These are phyloP conservation scores for Endocarpon pusillum DNA, from an alignment of 495 filamentous ascomycete species.

Conservation along the genomic window DNA sequence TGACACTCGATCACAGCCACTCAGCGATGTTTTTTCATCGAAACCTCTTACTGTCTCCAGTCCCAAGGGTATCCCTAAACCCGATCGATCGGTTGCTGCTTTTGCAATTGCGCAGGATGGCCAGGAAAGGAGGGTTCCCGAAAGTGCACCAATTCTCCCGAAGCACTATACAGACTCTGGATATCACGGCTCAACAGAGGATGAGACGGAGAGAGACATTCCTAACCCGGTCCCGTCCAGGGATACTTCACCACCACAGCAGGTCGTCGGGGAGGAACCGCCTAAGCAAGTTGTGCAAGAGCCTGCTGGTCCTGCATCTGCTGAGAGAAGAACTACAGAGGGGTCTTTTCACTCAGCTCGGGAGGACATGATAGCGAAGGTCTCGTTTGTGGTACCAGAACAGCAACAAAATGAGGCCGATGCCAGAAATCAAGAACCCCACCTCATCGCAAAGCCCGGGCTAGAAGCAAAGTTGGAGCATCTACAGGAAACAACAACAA, in stretches of 20 bases:
- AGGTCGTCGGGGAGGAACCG: slow-evolving; percentile 9
- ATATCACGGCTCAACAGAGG: slow-evolving; percentile 60
- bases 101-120: slow-evolving; percentile 15
- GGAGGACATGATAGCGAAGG: slow-evolving; percentile 29
- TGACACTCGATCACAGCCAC: slow-evolving; percentile 36
- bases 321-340: slow-evolving; percentile 35
- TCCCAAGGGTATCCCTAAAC: slow-evolving; percentile 9
- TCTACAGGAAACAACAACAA: slow-evolving; percentile 4
- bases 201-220: slow-evolving; percentile 29
- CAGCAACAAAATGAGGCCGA: slow-evolving; percentile 1
- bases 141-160: slow-evolving; percentile 14
- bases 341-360: slow-evolving; percentile 52
- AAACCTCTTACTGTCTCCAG: slow-evolving; percentile 3
- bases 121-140: not conserved
- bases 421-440: slow-evolving; percentile 7
- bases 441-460: slow-evolving; percentile 11
- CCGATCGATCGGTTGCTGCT: slow-evolving; percentile 10
- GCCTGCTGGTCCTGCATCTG: slow-evolving; percentile 7
- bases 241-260: slow-evolving; percentile 6
- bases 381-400: not conserved
- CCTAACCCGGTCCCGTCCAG: slow-evolving; percentile 6
- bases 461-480: slow-evolving; percentile 9
- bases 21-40: slow-evolving; percentile 67
- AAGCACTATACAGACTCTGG: slow-evolving; percentile 51
- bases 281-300: not conserved